A percentile compares a stretch with the other conserved stretches of the same genome.
Evolutionary conservation across 495 filamentous ascomycete species (phyloP).

Genomic region (Filosporella fistucella): DNA sequence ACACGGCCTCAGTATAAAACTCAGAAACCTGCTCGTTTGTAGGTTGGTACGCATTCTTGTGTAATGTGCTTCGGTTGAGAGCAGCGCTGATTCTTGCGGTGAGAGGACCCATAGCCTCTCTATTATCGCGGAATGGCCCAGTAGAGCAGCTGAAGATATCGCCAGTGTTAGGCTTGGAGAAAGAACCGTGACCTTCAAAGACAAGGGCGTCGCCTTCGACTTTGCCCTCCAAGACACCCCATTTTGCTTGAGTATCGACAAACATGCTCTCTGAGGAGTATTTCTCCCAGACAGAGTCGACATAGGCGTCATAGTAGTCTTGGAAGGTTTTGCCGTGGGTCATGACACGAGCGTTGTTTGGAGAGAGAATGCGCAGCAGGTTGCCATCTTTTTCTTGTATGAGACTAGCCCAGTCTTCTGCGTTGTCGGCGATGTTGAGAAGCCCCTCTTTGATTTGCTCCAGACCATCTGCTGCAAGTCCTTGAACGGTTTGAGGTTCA

Average conservation of each 20-base stretch:
- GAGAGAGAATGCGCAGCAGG: slow-evolving; percentile 58
- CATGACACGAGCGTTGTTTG: slow-evolving; percentile 58
- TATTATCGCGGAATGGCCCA: slow-evolving; percentile 53
- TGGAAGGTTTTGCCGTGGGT: slow-evolving; percentile 54
- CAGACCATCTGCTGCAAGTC: slow-evolving; percentile 54
- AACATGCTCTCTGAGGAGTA: slow-evolving; percentile 46
- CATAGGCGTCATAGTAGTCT: slow-evolving; percentile 60
- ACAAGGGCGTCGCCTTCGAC: slow-evolving; percentile 36
- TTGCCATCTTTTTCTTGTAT: slow-evolving; percentile 41
- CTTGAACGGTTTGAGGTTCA: slow-evolving; percentile 47
- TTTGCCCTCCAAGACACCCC: slow-evolving; percentile 42
- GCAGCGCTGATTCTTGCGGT: slow-evolving; percentile 63
- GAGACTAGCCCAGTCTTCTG: slow-evolving; percentile 60
- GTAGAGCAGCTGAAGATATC: slow-evolving; percentile 71
- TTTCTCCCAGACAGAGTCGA: slow-evolving; percentile 58
- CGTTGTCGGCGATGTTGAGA: slow-evolving; percentile 38
- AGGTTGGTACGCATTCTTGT: slow-evolving; percentile 45
- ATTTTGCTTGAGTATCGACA: slow-evolving; percentile 23
- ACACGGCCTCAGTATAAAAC: slow-evolving; percentile 53
- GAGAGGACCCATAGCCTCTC: slow-evolving; percentile 44
- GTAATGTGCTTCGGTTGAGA: slow-evolving; percentile 62
- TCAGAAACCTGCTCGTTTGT: slow-evolving; percentile 45
- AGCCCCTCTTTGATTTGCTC: background rate
- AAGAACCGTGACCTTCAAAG: slow-evolving; percentile 44
- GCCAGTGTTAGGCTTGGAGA: slow-evolving; percentile 49